Base-by-base conservation (phyloP, 768 basidiomycete genomes). In the Lyophyllum semitale region DNA sequence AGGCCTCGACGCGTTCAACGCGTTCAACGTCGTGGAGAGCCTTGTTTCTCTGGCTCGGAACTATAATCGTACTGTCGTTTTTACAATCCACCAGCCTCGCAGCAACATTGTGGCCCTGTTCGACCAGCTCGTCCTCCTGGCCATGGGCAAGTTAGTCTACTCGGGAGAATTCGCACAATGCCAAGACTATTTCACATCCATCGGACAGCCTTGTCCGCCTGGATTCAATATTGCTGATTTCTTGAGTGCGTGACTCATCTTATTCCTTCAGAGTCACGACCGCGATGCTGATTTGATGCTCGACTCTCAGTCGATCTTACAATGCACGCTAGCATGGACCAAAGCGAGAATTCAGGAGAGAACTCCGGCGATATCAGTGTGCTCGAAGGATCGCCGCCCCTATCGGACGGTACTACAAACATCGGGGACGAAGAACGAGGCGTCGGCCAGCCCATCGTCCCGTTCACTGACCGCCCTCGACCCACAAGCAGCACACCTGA, bases 151-250 rank as follows among this genome's bases (percentile, higher is more conserved):
- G 63, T 71, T 89, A 8, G 87, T 95, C 5, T 97, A 95, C 71
- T 88, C 90, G 3, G 94, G 95, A 12, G 87, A 87, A 59, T 83
- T 87, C 29, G 68, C 73, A 0, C 83, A 81, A 55, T 93, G 92
- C 65, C 88, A 92, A 51, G 82, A 83, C 2, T 94, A 97, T 72
- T 91, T 98, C 56, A 78, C 82, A 26, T 76, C 75, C 5, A 85
- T 95, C 46, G 95, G 90, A 1, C 81, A 85, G 54, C 83, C 87
- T 0, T 99, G 97, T 66, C 97, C 97, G 5, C 77, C 85, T 9
- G 97, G 96, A 0, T 98, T 95, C 71, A 99, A 99, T 67, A 91
- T 98, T 59, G 97, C 96, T 0, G 97, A 99, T 73, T 98, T 86
- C 72, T 75, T 98, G 53, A 98, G 95, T 95, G 67, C 51, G 90